phyloP scores from a whole-genome alignment of 169 alveolate species.

The Perkinsus chesapeaki region DNA sequence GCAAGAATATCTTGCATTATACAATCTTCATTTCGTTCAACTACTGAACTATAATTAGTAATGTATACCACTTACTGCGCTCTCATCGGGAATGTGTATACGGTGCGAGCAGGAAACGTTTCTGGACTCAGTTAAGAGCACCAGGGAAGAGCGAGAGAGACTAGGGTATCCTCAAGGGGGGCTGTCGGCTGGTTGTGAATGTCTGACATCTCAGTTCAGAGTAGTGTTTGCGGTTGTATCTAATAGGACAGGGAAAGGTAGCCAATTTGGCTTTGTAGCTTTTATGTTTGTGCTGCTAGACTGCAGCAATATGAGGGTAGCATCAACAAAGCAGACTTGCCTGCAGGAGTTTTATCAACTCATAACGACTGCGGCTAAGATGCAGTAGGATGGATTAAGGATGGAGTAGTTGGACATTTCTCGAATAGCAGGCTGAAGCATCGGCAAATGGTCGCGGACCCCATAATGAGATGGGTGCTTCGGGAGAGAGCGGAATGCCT shows the following conservation, averaged over 20 bases:
- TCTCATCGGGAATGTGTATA: no score
- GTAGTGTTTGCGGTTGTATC: not conserved
- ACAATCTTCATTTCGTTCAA: no score
- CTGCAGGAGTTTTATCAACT: not conserved
- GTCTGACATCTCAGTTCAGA: not conserved
- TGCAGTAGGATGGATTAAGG: not conserved
- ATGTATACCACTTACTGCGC: no score
- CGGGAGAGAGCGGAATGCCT: not conserved
- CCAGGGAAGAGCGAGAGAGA: not conserved
- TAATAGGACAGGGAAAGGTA: not conserved
- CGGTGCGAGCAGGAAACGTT: no score
- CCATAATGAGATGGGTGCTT: not conserved
- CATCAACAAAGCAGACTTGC: not conserved
- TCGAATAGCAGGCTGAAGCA: not conserved
- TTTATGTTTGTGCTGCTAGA: not conserved
- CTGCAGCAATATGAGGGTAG: not conserved
- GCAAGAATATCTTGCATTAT: no score
- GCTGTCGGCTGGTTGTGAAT: not conserved
- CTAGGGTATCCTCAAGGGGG: not conserved
- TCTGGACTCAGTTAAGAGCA: not conserved
- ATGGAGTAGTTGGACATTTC: not conserved
- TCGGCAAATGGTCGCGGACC: not conserved
- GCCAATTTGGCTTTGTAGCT: not conserved
- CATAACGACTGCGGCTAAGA: not conserved
- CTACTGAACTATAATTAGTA: no score